Conservation (phyloP, 2,329 filamentous ascomycete genomes). For the Aspergillus puulaauensis region DNA sequence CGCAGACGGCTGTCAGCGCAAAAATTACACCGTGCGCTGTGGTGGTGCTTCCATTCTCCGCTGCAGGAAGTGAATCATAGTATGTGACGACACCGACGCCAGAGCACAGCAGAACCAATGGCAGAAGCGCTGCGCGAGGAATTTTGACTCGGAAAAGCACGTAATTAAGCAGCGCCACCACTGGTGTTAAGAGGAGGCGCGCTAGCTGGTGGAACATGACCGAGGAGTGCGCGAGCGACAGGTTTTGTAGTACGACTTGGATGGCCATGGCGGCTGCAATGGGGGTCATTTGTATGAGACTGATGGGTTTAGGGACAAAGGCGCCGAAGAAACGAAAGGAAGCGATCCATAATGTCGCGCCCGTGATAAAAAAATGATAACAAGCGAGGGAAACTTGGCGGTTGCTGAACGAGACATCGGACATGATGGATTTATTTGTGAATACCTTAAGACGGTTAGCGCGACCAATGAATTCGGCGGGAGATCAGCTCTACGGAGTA, state of each 20-base stretch:
- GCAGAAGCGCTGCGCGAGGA: conserved; percentile 15
- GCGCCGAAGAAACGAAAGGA: conserved; percentile 18
- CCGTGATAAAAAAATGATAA: conserved; percentile 24
- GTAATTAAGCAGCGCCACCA: conserved; percentile 20
- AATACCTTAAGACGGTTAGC: conserved; percentile 16
- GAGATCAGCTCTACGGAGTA: neutral
- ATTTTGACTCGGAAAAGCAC: conserved; percentile 18
- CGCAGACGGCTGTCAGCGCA: conserved; percentile 19
- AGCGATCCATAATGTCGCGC: conserved; percentile 18
- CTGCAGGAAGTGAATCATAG: conserved; percentile 18
- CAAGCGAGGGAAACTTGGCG: conserved; percentile 23
- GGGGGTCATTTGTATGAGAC: conserved; percentile 17
- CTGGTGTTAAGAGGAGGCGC: conserved; percentile 20
- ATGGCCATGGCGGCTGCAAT: conserved; percentile 22
- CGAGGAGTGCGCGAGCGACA: conserved; percentile 21
- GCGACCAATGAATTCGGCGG: neutral
- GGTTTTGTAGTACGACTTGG: conserved; percentile 23
- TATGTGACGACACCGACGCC: conserved; percentile 23
- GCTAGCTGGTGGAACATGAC: conserved; percentile 25
- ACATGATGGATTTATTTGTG: conserved; percentile 23
- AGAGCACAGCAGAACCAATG: conserved; percentile 16
- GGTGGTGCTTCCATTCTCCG: conserved; percentile 13
- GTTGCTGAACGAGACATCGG: conserved; percentile 18
- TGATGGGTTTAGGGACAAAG: conserved; percentile 18
- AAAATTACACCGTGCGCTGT: conserved; percentile 18